A percentile compares a stretch with the other conserved stretches of the same genome.
phyloP scores from a whole-genome alignment of 257 asterid genomes.

The Gentiana macrophylla region DNA sequence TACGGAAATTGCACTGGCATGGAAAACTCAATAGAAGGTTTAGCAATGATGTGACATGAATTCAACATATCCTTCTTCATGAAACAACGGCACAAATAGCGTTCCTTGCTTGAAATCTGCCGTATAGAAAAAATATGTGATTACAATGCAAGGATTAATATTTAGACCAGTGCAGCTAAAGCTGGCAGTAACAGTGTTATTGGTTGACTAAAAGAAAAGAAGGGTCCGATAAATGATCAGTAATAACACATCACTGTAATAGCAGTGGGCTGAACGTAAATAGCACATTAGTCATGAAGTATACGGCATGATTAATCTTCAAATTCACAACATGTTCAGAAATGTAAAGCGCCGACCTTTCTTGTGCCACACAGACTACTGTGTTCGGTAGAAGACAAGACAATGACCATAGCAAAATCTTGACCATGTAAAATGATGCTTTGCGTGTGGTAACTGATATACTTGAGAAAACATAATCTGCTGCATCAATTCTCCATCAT shows the following conservation, averaged over 20 bases:
- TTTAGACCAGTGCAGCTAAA: neutral
- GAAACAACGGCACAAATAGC: constrained; percentile 22
- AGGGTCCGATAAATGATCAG: neutral
- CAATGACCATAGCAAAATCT: constrained; percentile 20
- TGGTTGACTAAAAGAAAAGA: neutral
- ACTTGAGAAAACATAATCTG: constrained; percentile 20
- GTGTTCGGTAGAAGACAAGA: constrained; percentile 19
- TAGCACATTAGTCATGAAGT: no score
- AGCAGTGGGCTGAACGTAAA: no score
- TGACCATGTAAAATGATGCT: constrained; percentile 14
- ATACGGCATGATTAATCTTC: no score
- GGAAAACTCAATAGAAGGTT: constrained; percentile 35
- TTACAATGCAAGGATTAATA: no score
- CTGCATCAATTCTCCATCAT: constrained; percentile 19
- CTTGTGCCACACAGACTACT: constrained; percentile 11
- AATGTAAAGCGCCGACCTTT: constrained; percentile 15
- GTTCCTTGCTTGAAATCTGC: constrained; percentile 33
- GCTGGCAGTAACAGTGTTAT: neutral
- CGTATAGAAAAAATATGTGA: constrained; percentile 7
- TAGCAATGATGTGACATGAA: constrained; percentile 51
- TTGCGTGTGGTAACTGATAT: constrained; percentile 3
- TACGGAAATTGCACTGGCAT: constrained; percentile 30
- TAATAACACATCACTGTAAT: no score
- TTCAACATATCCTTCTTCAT: constrained; percentile 59
- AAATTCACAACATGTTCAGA: neutral